phyloP scores from a whole-genome alignment of 805 yeast species.

The Candida krabiensis region DNA sequence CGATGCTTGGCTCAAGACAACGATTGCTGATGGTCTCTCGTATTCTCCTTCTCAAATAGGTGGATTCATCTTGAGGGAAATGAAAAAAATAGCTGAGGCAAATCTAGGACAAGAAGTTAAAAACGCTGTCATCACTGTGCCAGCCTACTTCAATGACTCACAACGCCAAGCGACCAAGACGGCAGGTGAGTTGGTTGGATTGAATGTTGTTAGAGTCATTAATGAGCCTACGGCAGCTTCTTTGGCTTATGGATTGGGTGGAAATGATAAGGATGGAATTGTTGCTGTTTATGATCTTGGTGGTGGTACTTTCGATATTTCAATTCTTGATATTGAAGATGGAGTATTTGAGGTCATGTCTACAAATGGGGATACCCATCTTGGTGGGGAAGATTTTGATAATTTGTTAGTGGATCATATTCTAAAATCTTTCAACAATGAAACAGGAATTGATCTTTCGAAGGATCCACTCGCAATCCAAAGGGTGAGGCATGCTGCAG shows the following conservation, averaged over 20 bases:
- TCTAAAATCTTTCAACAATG: slow-evolving; percentile 74
- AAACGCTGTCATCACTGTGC: slow-evolving; percentile 89
- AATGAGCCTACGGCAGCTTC: slow-evolving; percentile 93
- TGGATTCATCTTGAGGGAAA: slow-evolving; percentile 86
- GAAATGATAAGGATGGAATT: slow-evolving; percentile 54
- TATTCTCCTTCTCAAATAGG: slow-evolving; percentile 97
- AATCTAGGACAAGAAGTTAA: slow-evolving; percentile 74
- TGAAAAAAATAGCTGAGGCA: slow-evolving; percentile 92
- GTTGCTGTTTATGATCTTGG: slow-evolving; percentile 97
- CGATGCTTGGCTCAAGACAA: slow-evolving; percentile 90
- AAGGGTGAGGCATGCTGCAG: slow-evolving; percentile 85
- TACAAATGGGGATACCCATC: slow-evolving; percentile 91
- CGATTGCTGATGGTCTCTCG: slow-evolving; percentile 63
- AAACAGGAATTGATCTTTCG: slow-evolving; percentile 59
- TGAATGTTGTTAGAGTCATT: slow-evolving; percentile 81
- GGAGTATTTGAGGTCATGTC: slow-evolving; percentile 97
- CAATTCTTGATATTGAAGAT: slow-evolving; percentile 91
- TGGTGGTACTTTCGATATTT: slow-evolving; percentile 97
- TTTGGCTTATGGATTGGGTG: slow-evolving; percentile 85
- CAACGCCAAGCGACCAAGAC: slow-evolving; percentile 92
- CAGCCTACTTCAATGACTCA: slow-evolving; percentile 86
- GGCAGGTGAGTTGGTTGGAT: slow-evolving; percentile 93
- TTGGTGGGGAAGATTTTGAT: slow-evolving; percentile 91
- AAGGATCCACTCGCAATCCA: slow-evolving; percentile 77
- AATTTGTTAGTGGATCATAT: slow-evolving; percentile 79